Conservation (phyloP, 441 rosid genomes). For the Adansonia gregorii region DNA sequence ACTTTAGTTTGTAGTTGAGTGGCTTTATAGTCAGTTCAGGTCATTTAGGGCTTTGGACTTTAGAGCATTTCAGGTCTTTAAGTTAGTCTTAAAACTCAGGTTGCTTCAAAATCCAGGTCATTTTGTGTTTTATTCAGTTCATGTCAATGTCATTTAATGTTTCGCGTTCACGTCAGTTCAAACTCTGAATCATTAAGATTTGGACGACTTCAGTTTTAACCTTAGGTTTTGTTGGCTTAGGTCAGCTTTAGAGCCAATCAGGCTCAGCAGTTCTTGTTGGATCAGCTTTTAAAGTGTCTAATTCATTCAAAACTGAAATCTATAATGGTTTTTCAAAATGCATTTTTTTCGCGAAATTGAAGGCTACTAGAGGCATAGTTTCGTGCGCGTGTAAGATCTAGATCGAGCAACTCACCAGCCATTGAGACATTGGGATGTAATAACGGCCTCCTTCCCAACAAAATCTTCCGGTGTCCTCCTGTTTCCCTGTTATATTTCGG, state of each 20-base stretch:
- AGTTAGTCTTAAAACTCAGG: not conserved
- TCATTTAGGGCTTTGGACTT: not conserved
- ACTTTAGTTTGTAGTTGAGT: not conserved
- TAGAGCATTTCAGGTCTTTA: not conserved
- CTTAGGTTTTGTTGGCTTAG: not conserved
- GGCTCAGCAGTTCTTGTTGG: not conserved
- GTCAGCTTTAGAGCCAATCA: not conserved
- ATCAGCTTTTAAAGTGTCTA: not conserved
- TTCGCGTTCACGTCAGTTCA: not conserved
- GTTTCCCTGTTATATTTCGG: constrained; percentile 60
- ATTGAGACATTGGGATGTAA: constrained; percentile 96
- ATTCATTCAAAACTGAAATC: constrained; percentile 7
- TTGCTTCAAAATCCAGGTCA: not conserved
- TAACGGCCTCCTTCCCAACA: constrained; percentile 93
- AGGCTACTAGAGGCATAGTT: not conserved
- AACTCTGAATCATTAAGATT: not conserved
- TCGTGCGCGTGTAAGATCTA: not conserved
- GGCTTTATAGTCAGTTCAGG: not conserved
- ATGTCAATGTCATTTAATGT: not conserved
- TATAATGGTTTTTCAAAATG: not conserved
- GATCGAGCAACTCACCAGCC: constrained; percentile 75
- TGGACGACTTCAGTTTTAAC: too few species aligned
- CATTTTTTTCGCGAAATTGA: not conserved
- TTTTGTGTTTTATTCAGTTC: not conserved
- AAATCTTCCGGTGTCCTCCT: constrained; percentile 90